These are phyloP conservation scores for Dictyostelium intermedium DNA, from an alignment of 78 protist species.

Conservation along the genomic window DNA sequence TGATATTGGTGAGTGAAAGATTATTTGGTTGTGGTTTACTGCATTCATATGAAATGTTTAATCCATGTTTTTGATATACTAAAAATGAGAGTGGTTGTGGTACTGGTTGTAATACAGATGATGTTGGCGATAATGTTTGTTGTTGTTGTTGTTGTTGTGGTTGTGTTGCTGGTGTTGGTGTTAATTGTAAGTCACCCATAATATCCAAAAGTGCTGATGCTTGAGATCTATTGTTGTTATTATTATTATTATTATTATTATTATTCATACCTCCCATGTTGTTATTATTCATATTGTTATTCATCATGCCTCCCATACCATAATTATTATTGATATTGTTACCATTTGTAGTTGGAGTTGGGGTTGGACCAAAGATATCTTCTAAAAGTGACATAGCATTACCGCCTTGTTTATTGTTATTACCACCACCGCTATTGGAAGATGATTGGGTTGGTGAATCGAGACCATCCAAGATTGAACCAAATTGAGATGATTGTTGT, in stretches of 20 bases:
- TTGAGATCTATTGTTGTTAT: background rate
- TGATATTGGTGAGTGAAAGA: constrained; percentile 38
- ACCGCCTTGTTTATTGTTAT: background rate
- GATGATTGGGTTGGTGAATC: constrained; percentile 14
- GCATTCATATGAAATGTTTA: constrained; percentile 44
- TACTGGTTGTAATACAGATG: constrained; percentile 29
- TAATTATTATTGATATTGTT: background rate
- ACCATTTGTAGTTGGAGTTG: background rate
- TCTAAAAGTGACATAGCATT: constrained; percentile 36
- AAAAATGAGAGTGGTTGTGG: constrained; percentile 7
- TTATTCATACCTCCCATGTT: background rate
- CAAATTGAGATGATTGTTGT: background rate
- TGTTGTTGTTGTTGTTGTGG: background rate
- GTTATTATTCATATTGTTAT: background rate
- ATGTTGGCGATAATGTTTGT: constrained; percentile 1
- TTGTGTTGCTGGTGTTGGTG: background rate
- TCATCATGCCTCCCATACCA: background rate
- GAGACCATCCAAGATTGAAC: constrained; percentile 42
- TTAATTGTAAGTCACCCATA: constrained; percentile 21
- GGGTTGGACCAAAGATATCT: constrained; percentile 68
- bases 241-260: background rate
- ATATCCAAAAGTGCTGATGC: constrained; percentile 14
- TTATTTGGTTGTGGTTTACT: constrained; percentile 46
- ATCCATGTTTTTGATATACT: constrained; percentile 74
- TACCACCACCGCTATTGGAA: background rate